Evolutionary conservation across 208 protist genomes (phyloP), one percentile per base, ranked within the genome.

Genomic region (Acanthamoeba royreba): DNA sequence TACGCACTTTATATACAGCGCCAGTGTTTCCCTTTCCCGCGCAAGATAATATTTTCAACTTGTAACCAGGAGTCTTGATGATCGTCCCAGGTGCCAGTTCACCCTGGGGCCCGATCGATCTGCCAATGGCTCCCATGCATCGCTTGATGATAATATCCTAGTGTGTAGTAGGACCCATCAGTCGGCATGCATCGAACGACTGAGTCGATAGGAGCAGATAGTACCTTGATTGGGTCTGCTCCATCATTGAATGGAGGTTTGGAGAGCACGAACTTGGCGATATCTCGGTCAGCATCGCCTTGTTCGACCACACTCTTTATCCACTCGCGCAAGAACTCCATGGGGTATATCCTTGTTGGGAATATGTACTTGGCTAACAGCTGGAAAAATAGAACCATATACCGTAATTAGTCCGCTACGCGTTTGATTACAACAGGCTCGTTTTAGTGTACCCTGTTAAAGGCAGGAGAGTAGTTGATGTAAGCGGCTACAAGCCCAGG

Each of bases 141-240:
- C 85, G 31, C 85, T 91, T 91, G 19, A 91, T 52, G 45, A 91
- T 43, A 13, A 91, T 91, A 91, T 91, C 85, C 85, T 91, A 28
- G 19, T 55, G 13, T 25, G 9, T 19, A 55, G 13, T 55, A 55
- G 13, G 49, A 55, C 19, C 49, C 9, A 19, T 19, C 49, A 19
- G 13, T 9, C 49, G 49, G 19, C 19, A 19, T 25, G 9, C 49
- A 55, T 55, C 9, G 13, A 4, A 66, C 55, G 55, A 66, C 25
- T 5, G 55, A 66, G 55, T n/a, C n/a, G 19, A 28, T 35, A 8
- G 55, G 11, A 66, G 25, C 55, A 25, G 55, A 38, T 46, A 25
- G 42, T 53, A 86, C 77, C 85, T 91, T 91, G 85, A 91, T 45
- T 15, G 45, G 49, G n/a, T 91, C 49, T 5, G 45, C 38, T 69